Evolutionary conservation across 108 stramenopile species (phyloP).

Genomic region (Skeletonema costatum): DNA sequence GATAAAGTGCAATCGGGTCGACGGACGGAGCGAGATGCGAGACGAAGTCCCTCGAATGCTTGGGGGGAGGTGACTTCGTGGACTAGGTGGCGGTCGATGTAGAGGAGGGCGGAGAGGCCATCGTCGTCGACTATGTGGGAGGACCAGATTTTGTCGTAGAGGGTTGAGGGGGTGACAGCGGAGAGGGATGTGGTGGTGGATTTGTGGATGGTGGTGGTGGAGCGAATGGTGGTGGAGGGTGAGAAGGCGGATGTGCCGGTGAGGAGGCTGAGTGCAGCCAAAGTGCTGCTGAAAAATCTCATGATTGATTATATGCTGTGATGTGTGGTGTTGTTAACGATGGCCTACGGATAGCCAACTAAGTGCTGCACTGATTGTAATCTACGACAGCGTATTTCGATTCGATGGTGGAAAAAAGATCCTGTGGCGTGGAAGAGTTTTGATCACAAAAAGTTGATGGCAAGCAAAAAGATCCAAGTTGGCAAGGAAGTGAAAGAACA

Average conservation of each 20-base stretch:
- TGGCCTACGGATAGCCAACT: too few species aligned
- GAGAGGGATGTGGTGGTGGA: background rate
- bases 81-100: constrained; percentile 94
- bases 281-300: constrained; percentile 1
- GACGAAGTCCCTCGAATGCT: constrained; percentile 93
- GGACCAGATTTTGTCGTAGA: constrained; percentile 95
- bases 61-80: constrained; percentile 95
- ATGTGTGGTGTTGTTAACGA: background rate
- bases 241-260: too few species aligned
- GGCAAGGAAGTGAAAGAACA: too few species aligned
- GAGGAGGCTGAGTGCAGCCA: constrained; percentile 1
- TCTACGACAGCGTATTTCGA: too few species aligned
- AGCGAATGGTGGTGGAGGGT: background rate
- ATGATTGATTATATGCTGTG: background rate
- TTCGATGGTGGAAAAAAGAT: too few species aligned
- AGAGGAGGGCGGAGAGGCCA: constrained; percentile 84
- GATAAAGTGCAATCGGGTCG: constrained; percentile 92
- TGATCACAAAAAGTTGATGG: too few species aligned
- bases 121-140: constrained; percentile 88
- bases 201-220: background rate
- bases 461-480: too few species aligned
- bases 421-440: too few species aligned
- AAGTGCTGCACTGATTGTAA: too few species aligned
- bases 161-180: constrained; percentile 50
- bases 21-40: constrained; percentile 82